A percentile compares a stretch with the other conserved stretches of the same genome.
phyloP scores from a whole-genome alignment of 306 rosid species.

The Hippophae tibetana region DNA sequence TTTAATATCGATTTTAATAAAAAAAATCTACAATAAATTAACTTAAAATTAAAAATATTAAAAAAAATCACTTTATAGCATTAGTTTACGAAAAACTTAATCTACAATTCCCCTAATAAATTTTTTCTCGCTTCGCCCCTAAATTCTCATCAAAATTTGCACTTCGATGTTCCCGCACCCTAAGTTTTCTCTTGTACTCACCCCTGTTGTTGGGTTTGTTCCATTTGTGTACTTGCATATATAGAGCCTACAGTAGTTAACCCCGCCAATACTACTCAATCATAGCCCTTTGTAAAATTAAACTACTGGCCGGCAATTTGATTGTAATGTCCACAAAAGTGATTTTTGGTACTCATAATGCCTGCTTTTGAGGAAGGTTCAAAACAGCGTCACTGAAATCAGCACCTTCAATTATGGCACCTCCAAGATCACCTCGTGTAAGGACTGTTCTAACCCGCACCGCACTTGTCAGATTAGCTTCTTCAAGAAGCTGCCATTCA shows the following conservation, averaged over 20 bases:
- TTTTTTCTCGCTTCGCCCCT: no score
- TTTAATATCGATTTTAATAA: no score
- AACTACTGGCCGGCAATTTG: no score
- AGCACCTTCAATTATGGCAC: constrained; percentile 77
- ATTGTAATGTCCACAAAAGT: no score
- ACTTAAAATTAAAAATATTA: no score
- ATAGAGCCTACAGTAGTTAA: constrained; percentile 27
- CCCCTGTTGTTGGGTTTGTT: constrained; percentile 46
- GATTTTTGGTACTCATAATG: not conserved
- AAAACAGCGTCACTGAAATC: constrained; percentile 95
- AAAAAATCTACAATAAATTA: no score
- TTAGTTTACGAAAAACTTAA: no score
- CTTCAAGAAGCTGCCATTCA: constrained; percentile 56
- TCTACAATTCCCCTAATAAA: no score
- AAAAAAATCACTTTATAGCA: no score
- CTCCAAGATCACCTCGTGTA: constrained; percentile 92
- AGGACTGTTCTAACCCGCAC: constrained; percentile 74
- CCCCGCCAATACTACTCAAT: not conserved
- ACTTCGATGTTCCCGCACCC: constrained; percentile 60
- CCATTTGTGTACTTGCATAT: constrained; percentile 50
- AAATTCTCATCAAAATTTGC: no score
- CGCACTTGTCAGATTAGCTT: constrained; percentile 80
- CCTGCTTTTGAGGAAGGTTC: constrained; percentile 79
- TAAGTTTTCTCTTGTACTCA: constrained; percentile 48
- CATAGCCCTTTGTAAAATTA: no score